Percentiles rank a stretch among this genome's conserved stretches.
phyloP scores from a whole-genome alignment of 441 rosid species.

The Kokia cookei region DNA sequence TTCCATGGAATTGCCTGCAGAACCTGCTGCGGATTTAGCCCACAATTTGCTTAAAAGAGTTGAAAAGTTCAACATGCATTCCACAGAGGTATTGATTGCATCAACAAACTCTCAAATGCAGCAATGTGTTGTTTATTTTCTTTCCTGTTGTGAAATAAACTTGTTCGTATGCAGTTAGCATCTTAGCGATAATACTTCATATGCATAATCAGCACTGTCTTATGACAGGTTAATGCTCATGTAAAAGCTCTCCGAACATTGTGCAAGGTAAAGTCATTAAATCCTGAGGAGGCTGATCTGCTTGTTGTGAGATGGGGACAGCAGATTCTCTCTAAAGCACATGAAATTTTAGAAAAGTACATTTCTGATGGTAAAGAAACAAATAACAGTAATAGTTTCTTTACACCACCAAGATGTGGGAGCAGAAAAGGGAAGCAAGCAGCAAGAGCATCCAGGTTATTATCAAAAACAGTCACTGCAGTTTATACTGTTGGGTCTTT shows the following conservation, averaged over 20 bases:
- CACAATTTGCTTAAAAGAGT: slow-evolving; percentile 77
- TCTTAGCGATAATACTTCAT: not conserved
- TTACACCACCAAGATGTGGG: slow-evolving; percentile 64
- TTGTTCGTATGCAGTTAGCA: not conserved
- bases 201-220: slow-evolving; percentile 8
- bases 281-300: slow-evolving; percentile 54
- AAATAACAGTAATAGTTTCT: slow-evolving; percentile 36
- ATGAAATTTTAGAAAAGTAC: slow-evolving; percentile 56
- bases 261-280: slow-evolving; percentile 67
- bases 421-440: slow-evolving; percentile 45
- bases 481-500: slow-evolving; percentile 77
- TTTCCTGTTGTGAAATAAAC: not conserved
- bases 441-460: slow-evolving; percentile 26
- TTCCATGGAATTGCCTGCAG: slow-evolving; percentile 77
- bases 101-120: not conserved
- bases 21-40: slow-evolving; percentile 87
- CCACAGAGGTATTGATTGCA: slow-evolving; percentile 66
- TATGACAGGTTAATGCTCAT: slow-evolving; percentile 85
- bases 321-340: slow-evolving; percentile 64
- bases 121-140: not conserved
- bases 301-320: slow-evolving; percentile 71
- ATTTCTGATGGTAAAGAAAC: slow-evolving; percentile 31
- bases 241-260: slow-evolving; percentile 83
- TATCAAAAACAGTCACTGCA: slow-evolving; percentile 58
- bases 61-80: slow-evolving; percentile 82